A percentile compares a stretch with the other conserved stretches of the same genome.
These are phyloP conservation scores for Amylocarpus encephaloides DNA, from an alignment of 2,329 filamentous ascomycete species.

Conservation along the genomic window DNA sequence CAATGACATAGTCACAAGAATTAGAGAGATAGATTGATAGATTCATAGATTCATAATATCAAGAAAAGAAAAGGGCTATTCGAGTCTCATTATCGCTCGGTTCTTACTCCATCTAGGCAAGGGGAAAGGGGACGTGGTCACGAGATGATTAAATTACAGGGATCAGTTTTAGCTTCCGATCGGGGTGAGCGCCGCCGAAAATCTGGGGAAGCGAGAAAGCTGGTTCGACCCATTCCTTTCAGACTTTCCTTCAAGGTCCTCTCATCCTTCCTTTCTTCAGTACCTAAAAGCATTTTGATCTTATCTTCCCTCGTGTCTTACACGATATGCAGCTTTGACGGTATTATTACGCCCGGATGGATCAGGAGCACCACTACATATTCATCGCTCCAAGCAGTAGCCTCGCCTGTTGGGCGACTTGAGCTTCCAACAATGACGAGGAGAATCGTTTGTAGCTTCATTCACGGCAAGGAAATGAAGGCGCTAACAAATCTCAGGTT, in stretches of 20 bases:
- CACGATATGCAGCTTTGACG: constrained; percentile 12
- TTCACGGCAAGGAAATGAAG: background rate
- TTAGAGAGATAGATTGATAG: background rate
- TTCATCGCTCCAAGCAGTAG: constrained; percentile 6
- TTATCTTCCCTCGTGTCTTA: background rate
- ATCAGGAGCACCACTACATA: constrained; percentile 5
- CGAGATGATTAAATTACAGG: background rate
- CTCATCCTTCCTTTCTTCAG: background rate
- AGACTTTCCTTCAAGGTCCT: background rate
- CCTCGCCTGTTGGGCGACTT: constrained; percentile 8
- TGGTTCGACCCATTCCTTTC: background rate
- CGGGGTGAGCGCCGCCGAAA: constrained; percentile 1
- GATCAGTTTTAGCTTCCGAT: background rate
- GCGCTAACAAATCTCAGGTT: constrained; percentile 33
- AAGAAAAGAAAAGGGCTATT: background rate
- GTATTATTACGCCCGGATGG: constrained; percentile 13
- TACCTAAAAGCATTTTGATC: too few species aligned
- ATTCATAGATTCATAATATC: too few species aligned
- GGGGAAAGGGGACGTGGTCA: background rate
- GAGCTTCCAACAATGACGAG: constrained; percentile 27
- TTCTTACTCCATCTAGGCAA: background rate
- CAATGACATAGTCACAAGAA: background rate
- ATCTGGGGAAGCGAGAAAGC: constrained; percentile 8
- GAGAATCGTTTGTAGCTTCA: constrained; percentile 27
- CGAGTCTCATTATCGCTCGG: background rate